phyloP scores from a whole-genome alignment of 192 early-diverging fungal species.

The Mortierella claussenii region DNA sequence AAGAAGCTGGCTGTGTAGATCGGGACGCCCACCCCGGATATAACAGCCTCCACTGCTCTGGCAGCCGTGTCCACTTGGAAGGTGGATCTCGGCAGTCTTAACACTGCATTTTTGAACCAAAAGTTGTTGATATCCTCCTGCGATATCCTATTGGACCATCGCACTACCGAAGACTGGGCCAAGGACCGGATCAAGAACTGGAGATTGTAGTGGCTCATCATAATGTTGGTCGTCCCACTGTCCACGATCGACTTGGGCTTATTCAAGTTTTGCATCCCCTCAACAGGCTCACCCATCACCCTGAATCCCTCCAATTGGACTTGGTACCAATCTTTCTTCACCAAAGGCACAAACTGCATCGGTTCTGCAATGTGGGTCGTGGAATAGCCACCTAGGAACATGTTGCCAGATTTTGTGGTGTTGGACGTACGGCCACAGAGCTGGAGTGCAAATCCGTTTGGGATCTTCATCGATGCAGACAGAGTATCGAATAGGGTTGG shows the following conservation, averaged over 20 bases:
- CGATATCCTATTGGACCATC: slow-evolving; percentile 29
- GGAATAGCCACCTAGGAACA: slow-evolving; percentile 47
- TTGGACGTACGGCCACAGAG: slow-evolving; percentile 32
- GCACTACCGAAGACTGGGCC: slow-evolving; percentile 13
- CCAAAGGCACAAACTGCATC: slow-evolving; percentile 44
- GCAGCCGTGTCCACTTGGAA: slow-evolving; percentile 23
- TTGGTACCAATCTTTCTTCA: slow-evolving; percentile 48
- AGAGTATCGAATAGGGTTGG: slow-evolving; percentile 41
- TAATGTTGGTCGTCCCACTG: slow-evolving; percentile 46
- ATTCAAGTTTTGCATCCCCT: slow-evolving; percentile 47
- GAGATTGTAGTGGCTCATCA: slow-evolving; percentile 49
- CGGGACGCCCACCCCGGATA: slow-evolving; percentile 28
- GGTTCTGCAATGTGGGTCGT: slow-evolving; percentile 23
- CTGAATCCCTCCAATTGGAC: slow-evolving; percentile 47
- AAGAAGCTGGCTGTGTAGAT: slow-evolving; percentile 41
- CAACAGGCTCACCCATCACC: slow-evolving; percentile 29
- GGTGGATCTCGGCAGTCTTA: slow-evolving; percentile 32
- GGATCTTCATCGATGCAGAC: slow-evolving; percentile 48
- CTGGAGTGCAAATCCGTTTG: slow-evolving; percentile 47
- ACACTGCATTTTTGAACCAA: slow-evolving; percentile 41
- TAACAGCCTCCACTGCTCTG: slow-evolving; percentile 20
- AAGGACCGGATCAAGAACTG: slow-evolving; percentile 41
- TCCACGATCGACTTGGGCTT: slow-evolving; percentile 45
- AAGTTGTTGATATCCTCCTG: slow-evolving; percentile 35
- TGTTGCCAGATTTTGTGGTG: slow-evolving; percentile 42